Base-by-base conservation (phyloP, 176 grass and related monocot genomes). In the Elymus sibiricus region DNA sequence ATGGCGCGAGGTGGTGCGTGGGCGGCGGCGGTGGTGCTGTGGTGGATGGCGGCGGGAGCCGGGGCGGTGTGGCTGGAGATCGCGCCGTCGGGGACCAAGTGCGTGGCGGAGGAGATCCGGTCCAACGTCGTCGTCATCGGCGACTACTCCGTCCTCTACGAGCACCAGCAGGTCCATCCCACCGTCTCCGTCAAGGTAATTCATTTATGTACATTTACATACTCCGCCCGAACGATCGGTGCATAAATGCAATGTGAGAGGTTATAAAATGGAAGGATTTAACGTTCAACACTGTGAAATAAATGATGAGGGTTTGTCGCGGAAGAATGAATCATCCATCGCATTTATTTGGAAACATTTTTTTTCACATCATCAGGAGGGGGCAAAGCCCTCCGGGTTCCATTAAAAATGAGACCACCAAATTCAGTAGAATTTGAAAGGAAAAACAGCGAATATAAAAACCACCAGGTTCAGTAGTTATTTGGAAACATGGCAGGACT, bases 81-180 rank as follows among this genome's bases (percentile, higher is more conserved):
- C 70, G 26, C 84, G 5, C 80, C 88, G 47, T 83, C 88, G 14
- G 90, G 80, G 40, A 72, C 86, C 19, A 94, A 97, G 71, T 97
- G 92, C 81, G 74, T 94, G 34, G 90, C 88, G 64, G 92, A 97
- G 90, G 92, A 97, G 86, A 97, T 97, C 84, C 90, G 90, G 40
- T 80, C 86, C 34, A 97, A 97, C 51, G 83, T 94, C 40, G 90
- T 94, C 85, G 80, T 97, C 66, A 88, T 97, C 29, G 92, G 79
- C 67, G 92, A 97, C 76, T 97, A 97, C 86, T 70, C 83, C 46
- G 84, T 97, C 79, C 64, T 92, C 61, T 87, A 79, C n/a, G 90
- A 87, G 61, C 86, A 90, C 61, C 83, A 87, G 40, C 84, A 83
- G n/a, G 46, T 40, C 79, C 85, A 76, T 39, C 83, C 82, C 78